Evolutionary conservation across 2,329 filamentous ascomycete genomes (phyloP).

Genomic region (Penicillium sp.): DNA sequence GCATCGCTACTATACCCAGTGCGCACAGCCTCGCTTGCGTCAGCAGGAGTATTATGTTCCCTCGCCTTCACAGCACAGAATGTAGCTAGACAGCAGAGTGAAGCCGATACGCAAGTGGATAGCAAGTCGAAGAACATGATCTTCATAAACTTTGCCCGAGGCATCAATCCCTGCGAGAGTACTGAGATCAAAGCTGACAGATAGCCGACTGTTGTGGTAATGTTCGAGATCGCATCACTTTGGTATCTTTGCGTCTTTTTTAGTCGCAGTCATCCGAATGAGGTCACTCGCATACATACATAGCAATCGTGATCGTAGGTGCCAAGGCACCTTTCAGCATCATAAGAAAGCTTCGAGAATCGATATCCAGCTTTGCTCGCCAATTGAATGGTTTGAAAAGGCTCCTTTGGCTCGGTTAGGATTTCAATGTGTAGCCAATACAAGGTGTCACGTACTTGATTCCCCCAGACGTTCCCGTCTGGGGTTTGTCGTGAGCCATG

Average conservation of each 20-base stretch:
- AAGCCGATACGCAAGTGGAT: constrained; percentile 61
- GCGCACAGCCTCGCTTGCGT: constrained; percentile 34
- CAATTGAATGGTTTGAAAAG: constrained; percentile 22
- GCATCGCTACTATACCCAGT: constrained; percentile 68
- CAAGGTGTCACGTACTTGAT: constrained; percentile 18
- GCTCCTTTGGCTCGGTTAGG: constrained; percentile 4
- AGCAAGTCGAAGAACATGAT: constrained; percentile 64
- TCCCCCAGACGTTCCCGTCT: constrained; percentile 5
- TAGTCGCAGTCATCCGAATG: background rate
- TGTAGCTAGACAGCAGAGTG: constrained; percentile 63
- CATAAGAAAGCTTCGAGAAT: constrained; percentile 32
- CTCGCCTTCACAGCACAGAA: constrained; percentile 69
- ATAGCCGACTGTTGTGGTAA: constrained; percentile 53
- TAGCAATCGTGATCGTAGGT: constrained; percentile 59
- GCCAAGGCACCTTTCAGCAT: constrained; percentile 59
- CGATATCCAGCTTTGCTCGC: constrained; percentile 33
- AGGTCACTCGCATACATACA: constrained; percentile 52
- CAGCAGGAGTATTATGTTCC: constrained; percentile 54
- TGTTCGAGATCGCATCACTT: constrained; percentile 56
- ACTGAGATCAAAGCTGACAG: constrained; percentile 68
- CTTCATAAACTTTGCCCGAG: constrained; percentile 72
- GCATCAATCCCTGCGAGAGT: constrained; percentile 65
- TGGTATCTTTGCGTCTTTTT: constrained; percentile 43
- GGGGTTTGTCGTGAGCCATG: constrained; percentile 17
- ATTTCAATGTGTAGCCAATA: background rate